Percentiles rank a stretch among this genome's conserved stretches.
These are phyloP conservation scores for Hyphodiscus hymeniophilus DNA, from an alignment of 495 filamentous ascomycete species.

Conservation along the genomic window DNA sequence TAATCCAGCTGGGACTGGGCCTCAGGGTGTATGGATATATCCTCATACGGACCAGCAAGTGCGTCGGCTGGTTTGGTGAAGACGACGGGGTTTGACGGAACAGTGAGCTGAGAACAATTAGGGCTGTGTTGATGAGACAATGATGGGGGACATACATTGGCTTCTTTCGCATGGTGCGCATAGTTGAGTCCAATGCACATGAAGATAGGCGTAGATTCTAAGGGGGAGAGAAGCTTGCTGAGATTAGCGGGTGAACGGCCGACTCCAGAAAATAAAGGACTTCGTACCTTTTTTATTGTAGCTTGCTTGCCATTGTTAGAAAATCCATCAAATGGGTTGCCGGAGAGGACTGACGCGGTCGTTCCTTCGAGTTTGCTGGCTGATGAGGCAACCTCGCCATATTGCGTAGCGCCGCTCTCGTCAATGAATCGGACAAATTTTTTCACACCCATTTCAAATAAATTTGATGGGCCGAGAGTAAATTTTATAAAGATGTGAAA, in stretches of 20 bases:
- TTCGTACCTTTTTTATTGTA: slow-evolving; percentile 2
- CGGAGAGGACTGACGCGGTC: slow-evolving; percentile 3
- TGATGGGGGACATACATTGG: slow-evolving; percentile 18
- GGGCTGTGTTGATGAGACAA: neutral
- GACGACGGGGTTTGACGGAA: slow-evolving; percentile 7
- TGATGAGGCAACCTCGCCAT: slow-evolving; percentile 3
- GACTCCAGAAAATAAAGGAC: neutral
- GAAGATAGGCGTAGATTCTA: slow-evolving; percentile 12
- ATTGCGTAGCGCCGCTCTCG: neutral
- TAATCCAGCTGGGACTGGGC: slow-evolving; percentile 15
- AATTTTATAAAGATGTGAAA: no score
- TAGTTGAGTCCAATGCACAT: slow-evolving; percentile 40
- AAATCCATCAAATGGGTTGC: slow-evolving; percentile 5
- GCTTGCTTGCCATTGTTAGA: slow-evolving; percentile 1
- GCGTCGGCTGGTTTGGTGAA: slow-evolving; percentile 19
- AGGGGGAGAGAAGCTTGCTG: neutral
- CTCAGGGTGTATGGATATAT: slow-evolving; percentile 5
- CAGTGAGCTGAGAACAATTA: slow-evolving; percentile 8
- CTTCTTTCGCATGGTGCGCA: slow-evolving; percentile 32
- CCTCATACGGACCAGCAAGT: slow-evolving; percentile 11
- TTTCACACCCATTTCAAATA: slow-evolving; percentile 1
- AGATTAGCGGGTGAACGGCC: neutral
- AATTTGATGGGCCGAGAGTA: no score
- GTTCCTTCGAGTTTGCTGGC: slow-evolving; percentile 4
- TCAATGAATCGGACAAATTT: slow-evolving; percentile 7